Evolutionary conservation across 805 yeast species (phyloP).

Genomic region (Starmerella powellii): DNA sequence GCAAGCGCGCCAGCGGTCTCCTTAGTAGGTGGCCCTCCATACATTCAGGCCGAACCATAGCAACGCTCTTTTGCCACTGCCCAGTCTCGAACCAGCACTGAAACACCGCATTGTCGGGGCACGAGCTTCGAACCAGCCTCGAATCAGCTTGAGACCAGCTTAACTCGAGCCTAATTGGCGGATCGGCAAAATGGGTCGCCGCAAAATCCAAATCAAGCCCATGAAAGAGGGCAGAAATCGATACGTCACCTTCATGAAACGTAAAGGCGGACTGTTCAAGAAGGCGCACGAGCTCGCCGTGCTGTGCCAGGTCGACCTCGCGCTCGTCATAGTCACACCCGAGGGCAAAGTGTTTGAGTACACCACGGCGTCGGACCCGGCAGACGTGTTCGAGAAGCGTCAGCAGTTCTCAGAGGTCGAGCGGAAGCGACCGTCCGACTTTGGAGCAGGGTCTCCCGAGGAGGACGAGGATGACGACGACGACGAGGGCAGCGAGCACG

Average conservation of each 20-base stretch:
- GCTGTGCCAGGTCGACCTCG: conserved; percentile 82
- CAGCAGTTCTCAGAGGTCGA: conserved; percentile 4
- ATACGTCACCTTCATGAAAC: conserved; percentile 67
- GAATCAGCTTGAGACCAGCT: too few species aligned
- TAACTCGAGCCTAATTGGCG: not conserved
- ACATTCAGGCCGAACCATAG: too few species aligned
- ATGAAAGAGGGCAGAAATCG: conserved; percentile 76
- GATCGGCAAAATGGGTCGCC: conserved; percentile 65
- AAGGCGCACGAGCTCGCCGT: conserved; percentile 80
- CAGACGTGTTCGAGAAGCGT: conserved; percentile 33
- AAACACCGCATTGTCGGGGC: too few species aligned
- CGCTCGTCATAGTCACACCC: conserved; percentile 75
- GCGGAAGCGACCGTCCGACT: conserved; percentile 10
- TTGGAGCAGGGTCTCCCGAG: not conserved
- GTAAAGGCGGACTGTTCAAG: conserved; percentile 82
- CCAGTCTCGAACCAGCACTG: too few species aligned
- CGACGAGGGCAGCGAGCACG: conserved; percentile 1
- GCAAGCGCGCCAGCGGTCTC: too few species aligned
- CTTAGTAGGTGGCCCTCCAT: too few species aligned
- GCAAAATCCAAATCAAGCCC: conserved; percentile 89
- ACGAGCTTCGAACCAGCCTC: too few species aligned
- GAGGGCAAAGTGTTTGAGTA: conserved; percentile 73
- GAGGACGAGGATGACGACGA: conserved; percentile 5
- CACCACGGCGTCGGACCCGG: conserved; percentile 51
- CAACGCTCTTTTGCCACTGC: too few species aligned